phyloP scores from a whole-genome alignment of 73 alveolate species.

The Blepharisma japonicum region DNA sequence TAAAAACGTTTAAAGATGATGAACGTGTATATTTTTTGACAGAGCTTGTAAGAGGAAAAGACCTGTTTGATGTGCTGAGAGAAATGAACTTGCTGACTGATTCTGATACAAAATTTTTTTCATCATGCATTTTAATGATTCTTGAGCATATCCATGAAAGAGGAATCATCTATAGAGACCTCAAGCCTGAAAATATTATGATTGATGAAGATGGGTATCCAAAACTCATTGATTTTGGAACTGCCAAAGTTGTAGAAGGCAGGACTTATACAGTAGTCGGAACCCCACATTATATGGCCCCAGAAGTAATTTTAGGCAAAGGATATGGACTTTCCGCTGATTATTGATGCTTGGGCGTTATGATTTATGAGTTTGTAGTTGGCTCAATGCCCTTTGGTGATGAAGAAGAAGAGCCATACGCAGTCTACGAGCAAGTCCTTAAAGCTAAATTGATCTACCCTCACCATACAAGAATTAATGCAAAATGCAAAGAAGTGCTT shows the following conservation, averaged over 20 bases:
- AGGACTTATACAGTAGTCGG: conserved; percentile 72
- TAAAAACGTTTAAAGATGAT: conserved; percentile 48
- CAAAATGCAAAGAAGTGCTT: neutral
- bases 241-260: conserved; percentile 21
- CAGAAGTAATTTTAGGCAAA: conserved; percentile 62
- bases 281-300: conserved; percentile 87
- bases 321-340: conserved; percentile 71
- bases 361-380: conserved; percentile 74
- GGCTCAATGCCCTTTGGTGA: conserved; percentile 33
- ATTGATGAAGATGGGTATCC: conserved; percentile 45
- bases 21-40: conserved; percentile 39
- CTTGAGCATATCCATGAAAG: conserved; percentile 34
- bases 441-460: neutral
- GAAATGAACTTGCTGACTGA: conserved; percentile 48
- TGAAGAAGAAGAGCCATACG: conserved; percentile 28
- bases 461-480: neutral
- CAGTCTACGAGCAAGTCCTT: neutral
- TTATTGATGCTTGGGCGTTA: conserved; percentile 83
- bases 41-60: conserved; percentile 57
- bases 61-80: conserved; percentile 54
- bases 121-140: conserved; percentile 28
- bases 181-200: conserved; percentile 54
- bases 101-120: conserved; percentile 43
- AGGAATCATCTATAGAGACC: conserved; percentile 51
- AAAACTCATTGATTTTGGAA: conserved; percentile 54